A percentile compares a stretch with the other conserved stretches of the same genome.
These are phyloP conservation scores for Colletotrichum tabaci DNA, from an alignment of 2,329 filamentous ascomycete genomes.

Conservation along the genomic window DNA sequence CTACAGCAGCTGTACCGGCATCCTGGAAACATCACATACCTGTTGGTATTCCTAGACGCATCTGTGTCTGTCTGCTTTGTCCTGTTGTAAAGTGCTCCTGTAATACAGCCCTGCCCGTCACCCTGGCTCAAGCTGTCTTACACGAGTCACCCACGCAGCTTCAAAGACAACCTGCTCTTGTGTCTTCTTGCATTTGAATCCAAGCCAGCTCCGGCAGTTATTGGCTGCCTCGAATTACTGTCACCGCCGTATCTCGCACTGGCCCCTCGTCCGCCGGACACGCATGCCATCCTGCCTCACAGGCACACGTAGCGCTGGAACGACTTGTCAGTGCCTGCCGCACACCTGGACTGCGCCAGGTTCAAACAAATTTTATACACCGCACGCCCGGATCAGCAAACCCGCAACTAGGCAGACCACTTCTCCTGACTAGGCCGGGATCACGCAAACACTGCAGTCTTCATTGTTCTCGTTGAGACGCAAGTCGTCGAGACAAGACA, in stretches of 20 bases:
- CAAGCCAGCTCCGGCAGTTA: conserved; percentile 14
- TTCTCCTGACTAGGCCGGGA: neutral
- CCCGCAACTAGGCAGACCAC: conserved; percentile 2
- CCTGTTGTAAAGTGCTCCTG: conserved; percentile 17
- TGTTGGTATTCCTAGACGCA: conserved; percentile 7
- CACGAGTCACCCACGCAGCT: conserved; percentile 14
- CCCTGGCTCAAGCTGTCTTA: conserved; percentile 35
- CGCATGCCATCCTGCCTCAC: conserved; percentile 23
- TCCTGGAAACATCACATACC: conserved; percentile 17
- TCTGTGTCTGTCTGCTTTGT: neutral
- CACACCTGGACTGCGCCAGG: conserved; percentile 15
- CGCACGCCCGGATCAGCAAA: neutral
- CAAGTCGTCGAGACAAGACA: neutral
- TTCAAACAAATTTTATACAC: conserved; percentile 19
- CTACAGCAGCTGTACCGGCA: conserved; percentile 16
- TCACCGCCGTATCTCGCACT: conserved; percentile 24
- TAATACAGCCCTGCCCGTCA: conserved; percentile 28
- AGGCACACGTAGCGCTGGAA: conserved; percentile 27
- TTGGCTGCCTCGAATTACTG: conserved; percentile 25
- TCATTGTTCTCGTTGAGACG: conserved; percentile 11
- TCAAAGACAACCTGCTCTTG: conserved; percentile 3
- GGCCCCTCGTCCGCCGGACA: conserved; percentile 14
- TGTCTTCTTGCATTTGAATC: conserved; percentile 16
- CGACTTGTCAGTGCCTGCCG: conserved; percentile 6
- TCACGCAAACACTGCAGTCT: conserved; percentile 2